These are phyloP conservation scores for Caryopteris hybrid DNA, from an alignment of 305 asterid genomes.

Conservation along the genomic window DNA sequence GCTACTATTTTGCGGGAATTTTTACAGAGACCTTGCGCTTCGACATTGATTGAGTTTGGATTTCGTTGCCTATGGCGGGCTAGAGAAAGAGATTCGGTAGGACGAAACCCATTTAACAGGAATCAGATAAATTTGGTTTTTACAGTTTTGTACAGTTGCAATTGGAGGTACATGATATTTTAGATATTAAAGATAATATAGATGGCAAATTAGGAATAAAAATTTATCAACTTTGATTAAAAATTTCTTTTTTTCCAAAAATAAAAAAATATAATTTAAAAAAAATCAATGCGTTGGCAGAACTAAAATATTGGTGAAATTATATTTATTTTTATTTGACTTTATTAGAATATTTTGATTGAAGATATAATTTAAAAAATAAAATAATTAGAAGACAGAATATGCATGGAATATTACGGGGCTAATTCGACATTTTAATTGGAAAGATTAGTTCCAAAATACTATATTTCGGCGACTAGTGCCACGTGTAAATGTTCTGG, in stretches of 20 bases:
- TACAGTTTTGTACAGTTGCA: conserved; percentile 29
- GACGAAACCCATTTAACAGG: conserved; percentile 18
- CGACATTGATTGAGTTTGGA: conserved; percentile 29
- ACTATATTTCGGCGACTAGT: too few species aligned
- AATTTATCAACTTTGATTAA: too few species aligned
- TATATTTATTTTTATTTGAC: not conserved
- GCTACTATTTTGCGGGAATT: not conserved
- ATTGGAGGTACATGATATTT: not conserved
- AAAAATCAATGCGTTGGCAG: too few species aligned
- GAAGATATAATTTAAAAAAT: not conserved
- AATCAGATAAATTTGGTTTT: conserved; percentile 21
- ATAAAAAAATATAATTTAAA: too few species aligned
- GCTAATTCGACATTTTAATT: too few species aligned
- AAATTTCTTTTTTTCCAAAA: too few species aligned
- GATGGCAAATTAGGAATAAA: too few species aligned
- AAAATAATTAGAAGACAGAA: not conserved
- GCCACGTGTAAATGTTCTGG: not conserved
- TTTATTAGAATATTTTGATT: too few species aligned
- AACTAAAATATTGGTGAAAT: too few species aligned
- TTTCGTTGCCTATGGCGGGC: not conserved
- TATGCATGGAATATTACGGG: not conserved
- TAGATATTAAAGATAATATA: not conserved
- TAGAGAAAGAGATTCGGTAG: conserved; percentile 26
- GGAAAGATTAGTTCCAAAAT: too few species aligned
- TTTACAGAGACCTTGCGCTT: conserved; percentile 7